Evolutionary conservation across 305 asterid genomes (phyloP), one percentile per base, ranked within the genome.

Genomic region (Salvia sclarea): DNA sequence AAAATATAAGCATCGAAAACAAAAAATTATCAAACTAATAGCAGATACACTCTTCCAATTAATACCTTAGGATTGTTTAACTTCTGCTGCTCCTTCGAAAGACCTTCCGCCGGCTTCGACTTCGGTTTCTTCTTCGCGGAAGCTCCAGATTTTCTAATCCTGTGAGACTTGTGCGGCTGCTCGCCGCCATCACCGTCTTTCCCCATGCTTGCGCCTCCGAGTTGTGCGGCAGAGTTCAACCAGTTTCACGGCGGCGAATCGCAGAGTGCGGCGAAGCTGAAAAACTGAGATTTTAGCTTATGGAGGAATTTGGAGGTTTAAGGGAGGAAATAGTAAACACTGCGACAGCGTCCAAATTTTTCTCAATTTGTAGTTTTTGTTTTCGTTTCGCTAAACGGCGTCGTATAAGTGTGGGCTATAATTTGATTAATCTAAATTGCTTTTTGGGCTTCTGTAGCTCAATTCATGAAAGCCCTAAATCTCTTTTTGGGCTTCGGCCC

Each of bases 91-190:
- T 85, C 91, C 79, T 86, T 83, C 20, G 85, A 37, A 8, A 77
- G 82, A 31, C 62, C 82, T 44, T 81, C 82, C 20, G 70, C 70
- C 40, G 81, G 76, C 31, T 82, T 67, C 41, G 86, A 74, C 77
- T 83, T 89, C 1, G 89, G 49, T 64, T 89, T 91, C 80, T 85
- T 88, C 82, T 87, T 91, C 2, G 83, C 88, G n/a, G 96, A 87
- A 28, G 97, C 85, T 55, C 97, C 96, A 1, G 94, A 74, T 69
- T 81, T 84, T 25, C 81, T 86, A 35, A 79, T 68, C 74, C 97
- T 78, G n/a, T 94, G 97, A 66, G 91, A 76, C 78, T 94, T 89
- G 81, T 94, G 95, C 60, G 61, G 75, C 81, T 82, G 92, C n/a
- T 75, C 82, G 24, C 45, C 57, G 41, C 77, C 59, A 8, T 68